Evolutionary conservation across 192 early-diverging fungal genomes (phyloP).

Genomic region (Gonapodya sp.): DNA sequence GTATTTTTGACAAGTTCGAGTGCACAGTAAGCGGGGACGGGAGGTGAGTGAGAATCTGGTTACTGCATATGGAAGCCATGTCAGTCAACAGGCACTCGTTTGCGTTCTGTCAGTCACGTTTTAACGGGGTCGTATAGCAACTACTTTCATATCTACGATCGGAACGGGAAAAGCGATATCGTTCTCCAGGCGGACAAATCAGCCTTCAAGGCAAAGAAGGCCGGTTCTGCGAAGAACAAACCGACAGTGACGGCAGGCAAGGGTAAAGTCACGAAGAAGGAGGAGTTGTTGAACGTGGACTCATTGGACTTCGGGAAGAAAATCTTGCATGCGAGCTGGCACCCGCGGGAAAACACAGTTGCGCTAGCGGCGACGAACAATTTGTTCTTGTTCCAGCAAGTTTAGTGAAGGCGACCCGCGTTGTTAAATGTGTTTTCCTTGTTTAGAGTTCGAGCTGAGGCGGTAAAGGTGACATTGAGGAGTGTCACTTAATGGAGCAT

Average conservation of each 20-base stretch:
- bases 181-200: slow-evolving; percentile 94
- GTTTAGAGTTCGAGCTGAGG: too few relatives aligned
- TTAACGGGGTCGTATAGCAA: slow-evolving; percentile 99
- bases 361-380: slow-evolving; percentile 99
- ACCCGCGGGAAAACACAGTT: slow-evolving; percentile 95
- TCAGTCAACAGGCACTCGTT: slow-evolving; percentile 7
- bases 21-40: slow-evolving; percentile 95
- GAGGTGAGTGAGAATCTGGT: slow-evolving; percentile 57
- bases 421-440: too few relatives aligned
- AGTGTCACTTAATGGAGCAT: too few relatives aligned
- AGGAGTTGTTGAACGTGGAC: slow-evolving; percentile 76
- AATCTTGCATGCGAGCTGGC: slow-evolving; percentile 97
- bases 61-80: not conserved
- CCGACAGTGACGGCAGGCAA: slow-evolving; percentile 30
- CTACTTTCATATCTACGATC: slow-evolving; percentile 94
- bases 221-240: slow-evolving; percentile 74
- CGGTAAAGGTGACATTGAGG: too few relatives aligned
- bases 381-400: slow-evolving; percentile 70
- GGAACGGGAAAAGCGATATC: slow-evolving; percentile 67
- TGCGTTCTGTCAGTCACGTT: slow-evolving; percentile 41
- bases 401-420: not conserved
- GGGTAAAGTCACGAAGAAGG: slow-evolving; percentile 32
- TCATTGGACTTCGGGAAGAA: slow-evolving; percentile 89
- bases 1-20: slow-evolving; percentile 99
- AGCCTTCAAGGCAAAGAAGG: slow-evolving; percentile 91